Percentiles rank a stretch among this genome's conserved stretches.
Conservation (phyloP, 169 alveolate species). For the Eimeria maxima region DNA sequence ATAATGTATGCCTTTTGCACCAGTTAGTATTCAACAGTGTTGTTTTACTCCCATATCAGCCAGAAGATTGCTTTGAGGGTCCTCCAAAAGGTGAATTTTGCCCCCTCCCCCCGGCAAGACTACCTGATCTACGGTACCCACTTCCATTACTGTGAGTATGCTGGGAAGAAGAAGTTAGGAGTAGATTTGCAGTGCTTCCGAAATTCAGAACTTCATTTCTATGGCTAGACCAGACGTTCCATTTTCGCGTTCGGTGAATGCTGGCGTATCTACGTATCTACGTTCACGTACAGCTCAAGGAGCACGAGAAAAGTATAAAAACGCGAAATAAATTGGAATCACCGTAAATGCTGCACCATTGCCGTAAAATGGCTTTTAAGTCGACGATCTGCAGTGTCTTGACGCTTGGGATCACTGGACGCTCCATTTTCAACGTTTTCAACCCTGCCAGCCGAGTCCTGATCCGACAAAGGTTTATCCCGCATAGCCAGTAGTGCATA, state of each 20-base stretch:
- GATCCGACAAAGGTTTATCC: neutral
- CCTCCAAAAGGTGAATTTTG: neutral
- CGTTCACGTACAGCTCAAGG: neutral
- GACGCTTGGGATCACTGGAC: neutral
- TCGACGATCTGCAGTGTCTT: conserved; percentile 1
- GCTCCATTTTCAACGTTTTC: too few relatives aligned
- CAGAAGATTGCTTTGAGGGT: neutral
- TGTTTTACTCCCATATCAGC: neutral
- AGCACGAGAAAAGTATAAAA: neutral
- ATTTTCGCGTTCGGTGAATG: neutral
- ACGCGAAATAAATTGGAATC: neutral
- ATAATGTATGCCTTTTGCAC: too few relatives aligned
- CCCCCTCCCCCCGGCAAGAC: neutral
- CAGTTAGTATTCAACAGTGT: neutral
- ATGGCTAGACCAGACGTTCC: neutral
- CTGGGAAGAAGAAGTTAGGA: neutral
- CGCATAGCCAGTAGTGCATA: neutral
- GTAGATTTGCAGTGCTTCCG: neutral
- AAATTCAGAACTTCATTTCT: neutral
- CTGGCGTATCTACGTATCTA: neutral
- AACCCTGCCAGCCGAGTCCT: neutral
- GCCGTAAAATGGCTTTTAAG: neutral
- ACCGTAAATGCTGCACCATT: neutral
- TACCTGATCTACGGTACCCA: too few relatives aligned
- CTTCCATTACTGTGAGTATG: neutral